Evolutionary conservation across 139 green algal species (phyloP), one percentile per base, ranked within the genome.

Genomic region (Astrephomene gubernaculifera): DNA sequence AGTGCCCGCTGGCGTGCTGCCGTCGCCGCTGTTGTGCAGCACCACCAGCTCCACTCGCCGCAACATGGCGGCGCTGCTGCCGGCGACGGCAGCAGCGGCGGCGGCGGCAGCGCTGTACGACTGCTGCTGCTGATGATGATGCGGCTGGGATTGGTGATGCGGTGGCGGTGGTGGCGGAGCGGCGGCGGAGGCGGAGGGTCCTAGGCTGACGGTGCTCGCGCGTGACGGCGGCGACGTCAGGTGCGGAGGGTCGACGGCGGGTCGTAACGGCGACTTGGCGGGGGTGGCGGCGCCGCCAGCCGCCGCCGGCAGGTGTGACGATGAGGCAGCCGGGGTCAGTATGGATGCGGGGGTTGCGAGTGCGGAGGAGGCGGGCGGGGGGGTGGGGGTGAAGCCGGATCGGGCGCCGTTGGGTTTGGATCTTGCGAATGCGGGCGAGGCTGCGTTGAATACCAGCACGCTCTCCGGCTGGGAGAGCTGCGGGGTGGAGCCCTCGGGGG

Each of bases 11-110:
- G 93, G 90, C 31, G 88, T 75, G 27, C 53, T 57, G 53, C 70
- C 54, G 27, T 82, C 61, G 33, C 8, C 33, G 31, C 82, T 12
- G n/a, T n/a, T n/a, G 75, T 96, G 91, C 74, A 96, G 71, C 57
- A 96, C 44, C 73, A 96, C 90, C 76, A 96, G 84, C 87, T 96
- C 93, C 73, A 94, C 89, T 0, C 93, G 86, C 67, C 90, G 85
- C 21, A 89, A 22, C 70, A 71, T 76, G 53, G 76, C 63, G 52
- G 49, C 44, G 35, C 41, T 45, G 38, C 63, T 41, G n/a, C 70
- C 71, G 67, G 43, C 81, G 52, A 79, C 44, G 69, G 45, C 80
- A 61, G 68, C 24, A 80, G 49, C 14, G 38, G 52, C 12, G 4
- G 45, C 1, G 3, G 71, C 38, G 44, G 45, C n/a, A n/a, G 27